Evolutionary conservation across 2,329 filamentous ascomycete genomes (phyloP).

Genomic region (Lithohypha guttulata): DNA sequence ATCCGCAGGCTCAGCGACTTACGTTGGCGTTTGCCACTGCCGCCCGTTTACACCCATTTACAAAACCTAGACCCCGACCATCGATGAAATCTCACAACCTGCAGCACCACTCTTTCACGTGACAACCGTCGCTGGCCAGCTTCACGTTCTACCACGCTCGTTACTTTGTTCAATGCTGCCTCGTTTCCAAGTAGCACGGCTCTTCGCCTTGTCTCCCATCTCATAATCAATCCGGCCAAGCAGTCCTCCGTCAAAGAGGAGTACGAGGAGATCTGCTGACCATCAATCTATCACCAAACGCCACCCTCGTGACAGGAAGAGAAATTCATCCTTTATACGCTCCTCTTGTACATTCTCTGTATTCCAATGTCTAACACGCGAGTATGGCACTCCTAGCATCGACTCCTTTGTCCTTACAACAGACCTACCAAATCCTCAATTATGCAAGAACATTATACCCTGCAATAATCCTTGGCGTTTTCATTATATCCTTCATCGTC

Average conservation of each 20-base stretch:
- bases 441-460: conserved; percentile 44
- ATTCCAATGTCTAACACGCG: conserved; percentile 1
- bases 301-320: not conserved
- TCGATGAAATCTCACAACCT: too few relatives aligned
- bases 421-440: conserved; percentile 18
- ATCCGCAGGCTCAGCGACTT: too few relatives aligned
- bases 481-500: conserved; percentile 50
- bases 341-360: not conserved
- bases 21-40: too few relatives aligned
- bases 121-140: not conserved
- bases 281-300: not conserved
- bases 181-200: not conserved
- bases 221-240: not conserved
- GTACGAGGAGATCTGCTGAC: not conserved
- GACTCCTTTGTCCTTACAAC: conserved; percentile 11
- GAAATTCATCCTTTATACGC: not conserved
- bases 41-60: too few relatives aligned
- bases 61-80: too few relatives aligned
- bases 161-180: conserved; percentile 1
- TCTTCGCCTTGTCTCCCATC: not conserved
- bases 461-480: conserved; percentile 53
- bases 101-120: not conserved
- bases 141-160: conserved; percentile 1
- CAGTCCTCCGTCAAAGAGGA: not conserved
- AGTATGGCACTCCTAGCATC: conserved; percentile 6